Evolutionary conservation across 2,329 filamentous ascomycete species (phyloP), one percentile per base, ranked within the genome.

Genomic region (Talaromyces albobiverticillius): DNA sequence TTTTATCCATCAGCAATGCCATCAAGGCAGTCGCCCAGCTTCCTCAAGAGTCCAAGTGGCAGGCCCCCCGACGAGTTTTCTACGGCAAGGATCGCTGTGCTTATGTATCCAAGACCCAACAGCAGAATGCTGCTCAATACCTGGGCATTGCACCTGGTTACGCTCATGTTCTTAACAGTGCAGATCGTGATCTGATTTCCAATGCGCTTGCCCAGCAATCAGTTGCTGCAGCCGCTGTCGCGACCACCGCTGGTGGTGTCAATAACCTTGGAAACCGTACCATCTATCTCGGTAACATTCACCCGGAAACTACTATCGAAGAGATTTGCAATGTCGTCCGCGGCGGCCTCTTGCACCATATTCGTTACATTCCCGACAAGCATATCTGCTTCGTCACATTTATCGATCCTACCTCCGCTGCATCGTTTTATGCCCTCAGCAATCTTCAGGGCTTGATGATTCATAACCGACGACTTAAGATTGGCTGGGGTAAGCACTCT

Each of bases 361-460:
- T 99, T 72, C 90, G 94, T 63, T 99, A 97, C 76, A 99, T 99
- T 64, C 94, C 94, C 6, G 94, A 99, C 78, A 99, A 99, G 83
- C 94, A 99, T 76, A 99, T 99, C 64, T 99, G 94, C 80, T 99
- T 99, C 69, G 94, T 99, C 54, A 99, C 94, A 1, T 99, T 99
- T 75, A 97, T 99, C 71, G 94, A 99, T 68, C 94, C 94, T 8
- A 99, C 94, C 22, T 95, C 94, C 3, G 94, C 94, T 22, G 94
- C 94, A 38, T 96, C 93, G 1, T 99, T 99, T 79, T 99, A 96
- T 66, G 94, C 94, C 40, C 79, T 99, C 57, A 96, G 92, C 82
- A 97, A 97, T 75, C 80, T 99, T 25, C 94, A 99, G 71, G 94
- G 94, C 22, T 78, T 99, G 61, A 99, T 99, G 94, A 99, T 99